phyloP scores from a whole-genome alignment of 768 basidiomycete species.

The Gloeophyllum trabeum region DNA sequence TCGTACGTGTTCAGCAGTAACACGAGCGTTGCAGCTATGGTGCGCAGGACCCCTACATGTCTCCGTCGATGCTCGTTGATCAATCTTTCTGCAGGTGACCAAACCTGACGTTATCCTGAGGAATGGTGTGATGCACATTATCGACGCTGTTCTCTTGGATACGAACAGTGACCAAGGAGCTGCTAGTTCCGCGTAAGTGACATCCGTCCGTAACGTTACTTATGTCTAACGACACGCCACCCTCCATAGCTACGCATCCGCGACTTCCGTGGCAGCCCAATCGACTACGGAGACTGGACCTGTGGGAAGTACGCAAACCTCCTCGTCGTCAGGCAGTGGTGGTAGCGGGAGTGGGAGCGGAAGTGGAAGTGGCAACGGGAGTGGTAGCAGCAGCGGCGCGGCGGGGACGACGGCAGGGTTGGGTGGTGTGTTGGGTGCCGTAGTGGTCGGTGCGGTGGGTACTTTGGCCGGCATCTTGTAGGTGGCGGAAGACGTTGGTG shows the following conservation, averaged over 20 bases:
- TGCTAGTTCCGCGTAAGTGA: slow-evolving; percentile 43
- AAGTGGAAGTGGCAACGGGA: too few species aligned
- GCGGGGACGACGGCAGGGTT: too few species aligned
- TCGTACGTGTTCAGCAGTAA: slow-evolving; percentile 38
- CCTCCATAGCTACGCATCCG: slow-evolving; percentile 24
- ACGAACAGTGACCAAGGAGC: slow-evolving; percentile 25
- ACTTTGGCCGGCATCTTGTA: too few species aligned
- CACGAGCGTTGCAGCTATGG: slow-evolving; percentile 28
- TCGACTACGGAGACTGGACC: slow-evolving; percentile 28
- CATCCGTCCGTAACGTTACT: not conserved
- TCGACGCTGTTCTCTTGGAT: slow-evolving; percentile 42
- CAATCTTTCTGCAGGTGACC: not conserved
- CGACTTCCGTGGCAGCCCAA: slow-evolving; percentile 32
- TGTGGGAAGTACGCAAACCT: slow-evolving; percentile 18
- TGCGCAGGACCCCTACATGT: slow-evolving; percentile 27
- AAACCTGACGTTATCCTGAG: slow-evolving; percentile 43
- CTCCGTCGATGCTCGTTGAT: not conserved
- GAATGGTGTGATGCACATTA: slow-evolving; percentile 64
- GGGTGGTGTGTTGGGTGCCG: too few species aligned
- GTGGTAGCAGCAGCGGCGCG: too few species aligned
- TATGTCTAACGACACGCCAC: not conserved
- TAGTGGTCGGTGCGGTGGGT: too few species aligned
- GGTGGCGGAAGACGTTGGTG: too few species aligned
- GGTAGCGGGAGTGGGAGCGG: not conserved
- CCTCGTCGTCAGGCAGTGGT: slow-evolving; percentile 1